A percentile compares a stretch with the other conserved stretches of the same genome.
phyloP scores from a whole-genome alignment of 2,329 filamentous ascomycete species.

The Exophiala mesophila region DNA sequence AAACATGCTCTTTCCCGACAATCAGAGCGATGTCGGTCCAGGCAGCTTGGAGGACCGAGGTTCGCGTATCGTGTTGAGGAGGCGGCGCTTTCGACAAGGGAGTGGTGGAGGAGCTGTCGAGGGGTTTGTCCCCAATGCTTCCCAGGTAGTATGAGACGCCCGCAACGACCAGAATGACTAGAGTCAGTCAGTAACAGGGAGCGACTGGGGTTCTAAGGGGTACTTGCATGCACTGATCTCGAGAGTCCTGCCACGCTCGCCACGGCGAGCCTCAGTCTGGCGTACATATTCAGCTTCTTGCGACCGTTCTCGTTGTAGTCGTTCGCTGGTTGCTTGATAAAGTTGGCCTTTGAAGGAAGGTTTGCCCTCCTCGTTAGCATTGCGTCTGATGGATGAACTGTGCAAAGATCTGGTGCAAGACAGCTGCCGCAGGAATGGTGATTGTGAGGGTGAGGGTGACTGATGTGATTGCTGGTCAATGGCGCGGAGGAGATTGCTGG shows the following conservation, averaged over 20 bases:
- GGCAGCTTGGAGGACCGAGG: slow-evolving; percentile 57
- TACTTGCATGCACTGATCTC: slow-evolving; percentile 32
- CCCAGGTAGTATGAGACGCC: slow-evolving; percentile 54
- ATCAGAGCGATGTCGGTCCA: slow-evolving; percentile 60
- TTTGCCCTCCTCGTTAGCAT: slow-evolving; percentile 7
- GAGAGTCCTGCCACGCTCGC: slow-evolving; percentile 15
- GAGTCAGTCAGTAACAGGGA: slow-evolving; percentile 2
- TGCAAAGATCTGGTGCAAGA: slow-evolving; percentile 11
- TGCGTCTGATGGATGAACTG: slow-evolving; percentile 11
- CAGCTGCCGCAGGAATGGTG: not conserved
- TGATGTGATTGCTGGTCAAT: not conserved
- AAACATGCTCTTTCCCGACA: slow-evolving; percentile 60
- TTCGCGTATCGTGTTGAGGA: slow-evolving; percentile 52
- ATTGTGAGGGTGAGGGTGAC: not conserved
- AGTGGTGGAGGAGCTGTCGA: slow-evolving; percentile 52
- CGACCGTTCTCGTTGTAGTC: slow-evolving; percentile 54
- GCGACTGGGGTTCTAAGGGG: too few species aligned
- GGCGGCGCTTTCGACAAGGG: slow-evolving; percentile 45
- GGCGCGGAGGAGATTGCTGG: not conserved
- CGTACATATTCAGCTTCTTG: slow-evolving; percentile 29
- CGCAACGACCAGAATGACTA: slow-evolving; percentile 50
- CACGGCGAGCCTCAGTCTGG: slow-evolving; percentile 5
- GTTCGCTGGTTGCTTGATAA: slow-evolving; percentile 57
- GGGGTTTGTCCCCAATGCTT: slow-evolving; percentile 43
- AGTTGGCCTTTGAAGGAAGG: slow-evolving; percentile 54